Evolutionary conservation across 345 rosid genomes (phyloP).

Genomic region (Eucalyptus sideroxylon): DNA sequence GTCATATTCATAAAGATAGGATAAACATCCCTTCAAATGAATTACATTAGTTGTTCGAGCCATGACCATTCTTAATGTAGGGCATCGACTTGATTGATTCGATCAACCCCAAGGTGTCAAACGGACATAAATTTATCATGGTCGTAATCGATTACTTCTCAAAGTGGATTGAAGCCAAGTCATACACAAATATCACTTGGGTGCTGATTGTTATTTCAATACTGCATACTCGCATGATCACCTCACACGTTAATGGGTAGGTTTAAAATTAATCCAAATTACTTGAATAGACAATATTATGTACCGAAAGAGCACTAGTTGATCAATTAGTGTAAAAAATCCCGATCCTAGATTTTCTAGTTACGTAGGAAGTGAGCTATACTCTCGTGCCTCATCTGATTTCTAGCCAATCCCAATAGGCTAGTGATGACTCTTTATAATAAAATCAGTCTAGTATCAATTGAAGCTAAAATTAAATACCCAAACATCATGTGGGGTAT

Average conservation of each 20-base stretch:
- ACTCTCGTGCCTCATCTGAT: accelerated
- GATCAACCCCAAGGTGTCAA: neutral
- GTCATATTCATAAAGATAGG: neutral
- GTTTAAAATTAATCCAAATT: accelerated
- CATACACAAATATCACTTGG: no score
- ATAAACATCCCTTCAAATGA: no score
- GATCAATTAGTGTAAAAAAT: no score
- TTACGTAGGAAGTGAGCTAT: no score
- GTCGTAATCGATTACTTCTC: neutral
- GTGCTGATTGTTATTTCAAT: no score
- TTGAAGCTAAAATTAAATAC: no score
- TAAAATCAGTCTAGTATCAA: no score
- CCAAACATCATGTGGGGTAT: accelerated
- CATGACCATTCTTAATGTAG: neutral
- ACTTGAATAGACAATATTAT: accelerated
- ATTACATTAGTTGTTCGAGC: neutral
- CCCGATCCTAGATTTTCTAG: accelerated
- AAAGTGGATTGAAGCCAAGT: no score
- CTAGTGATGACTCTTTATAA: accelerated
- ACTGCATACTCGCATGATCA: accelerated
- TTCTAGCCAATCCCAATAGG: accelerated
- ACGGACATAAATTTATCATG: neutral
- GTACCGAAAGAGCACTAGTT: no score
- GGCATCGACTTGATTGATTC: accelerated
- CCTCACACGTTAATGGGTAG: no score